Evolutionary conservation across 257 asterid genomes (phyloP).

Genomic region (Solanum chiquidenum): DNA sequence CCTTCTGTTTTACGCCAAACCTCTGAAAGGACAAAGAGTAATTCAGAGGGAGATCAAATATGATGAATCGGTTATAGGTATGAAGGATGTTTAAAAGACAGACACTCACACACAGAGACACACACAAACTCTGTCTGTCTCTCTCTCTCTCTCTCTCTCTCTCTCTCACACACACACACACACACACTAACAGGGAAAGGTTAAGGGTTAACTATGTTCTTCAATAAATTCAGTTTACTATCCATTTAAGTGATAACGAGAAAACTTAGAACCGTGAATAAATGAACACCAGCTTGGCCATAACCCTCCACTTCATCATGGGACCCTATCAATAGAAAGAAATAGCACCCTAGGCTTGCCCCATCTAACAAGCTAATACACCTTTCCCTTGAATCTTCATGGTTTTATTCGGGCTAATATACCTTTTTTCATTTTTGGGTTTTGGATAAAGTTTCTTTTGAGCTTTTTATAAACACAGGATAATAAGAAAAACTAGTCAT

Average conservation of each 20-base stretch:
- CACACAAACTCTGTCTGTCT: background rate
- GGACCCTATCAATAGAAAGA: background rate
- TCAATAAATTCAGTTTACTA: background rate
- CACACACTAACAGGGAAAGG: background rate
- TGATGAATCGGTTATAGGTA: background rate
- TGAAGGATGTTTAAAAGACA: background rate
- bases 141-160: background rate
- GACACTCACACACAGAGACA: background rate
- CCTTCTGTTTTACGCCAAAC: conserved; percentile 95
- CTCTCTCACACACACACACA: background rate
- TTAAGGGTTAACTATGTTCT: background rate
- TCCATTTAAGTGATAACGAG: background rate
- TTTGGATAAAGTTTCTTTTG: background rate
- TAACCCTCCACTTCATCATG: background rate
- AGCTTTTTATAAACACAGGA: background rate
- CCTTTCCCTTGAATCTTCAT: background rate
- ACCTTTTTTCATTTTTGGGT: background rate
- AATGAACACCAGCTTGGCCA: background rate
- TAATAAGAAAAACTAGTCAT: background rate
- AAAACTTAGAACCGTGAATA: background rate
- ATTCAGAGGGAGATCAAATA: conserved; percentile 2
- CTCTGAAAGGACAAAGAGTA: conserved; percentile 47
- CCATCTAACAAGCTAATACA: background rate
- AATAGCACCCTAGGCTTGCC: background rate
- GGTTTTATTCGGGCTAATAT: background rate